Base-by-base conservation (phyloP, 2,329 filamentous ascomycete species). In the Gnomoniopsis sp. region DNA sequence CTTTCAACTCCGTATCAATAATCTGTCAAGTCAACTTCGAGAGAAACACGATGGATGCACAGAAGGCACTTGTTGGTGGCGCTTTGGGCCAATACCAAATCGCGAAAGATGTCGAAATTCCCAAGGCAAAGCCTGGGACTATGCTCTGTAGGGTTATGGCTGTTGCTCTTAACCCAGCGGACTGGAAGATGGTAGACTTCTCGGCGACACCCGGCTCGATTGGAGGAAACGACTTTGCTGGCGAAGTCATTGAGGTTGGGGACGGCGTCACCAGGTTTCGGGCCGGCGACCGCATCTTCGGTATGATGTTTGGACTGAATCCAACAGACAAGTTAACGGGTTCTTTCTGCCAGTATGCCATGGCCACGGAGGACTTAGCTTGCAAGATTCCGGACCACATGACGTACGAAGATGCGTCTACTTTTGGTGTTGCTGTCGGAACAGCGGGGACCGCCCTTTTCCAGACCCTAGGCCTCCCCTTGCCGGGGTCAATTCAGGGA, bases 141-240 rank as follows among this genome's bases (percentile, higher is more conserved):
- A 6, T 55, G 14, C 33, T 55, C 2, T 49, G 46, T 46, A 41
- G 34, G 22, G 47, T 50, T 6, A 21, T 10, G 10, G 66, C 69
- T 2, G 66, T 72, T 0, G 69, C 65, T 12, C 53, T 73, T 21
- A 73, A 71, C 58, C 70, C 69, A 2, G 62, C 56, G 23, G 71
- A 73, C 56, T 61, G 59, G 22, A 72, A 72, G 49, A 67, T 68
- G 60, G 44, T 65, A 30, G 69, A 66, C 26, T 62, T 64, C 22
- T 59, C 56, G 10, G 55, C 64, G 0, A 60, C 58, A 3, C 60
- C 57, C 3, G 67, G 65, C 11, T 63, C 65, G 14, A 63, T 68
- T 3, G 55, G 52, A 22, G 70, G 70, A 14, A 62, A 54, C 47
- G 69, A 72, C 51, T 72, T 68, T 55, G 65, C 67, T 3, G 68